Percentiles rank a stretch among this genome's conserved stretches.
Conservation (phyloP, 2,329 filamentous ascomycete genomes). For the Stagonosporopsis rhizophila region DNA sequence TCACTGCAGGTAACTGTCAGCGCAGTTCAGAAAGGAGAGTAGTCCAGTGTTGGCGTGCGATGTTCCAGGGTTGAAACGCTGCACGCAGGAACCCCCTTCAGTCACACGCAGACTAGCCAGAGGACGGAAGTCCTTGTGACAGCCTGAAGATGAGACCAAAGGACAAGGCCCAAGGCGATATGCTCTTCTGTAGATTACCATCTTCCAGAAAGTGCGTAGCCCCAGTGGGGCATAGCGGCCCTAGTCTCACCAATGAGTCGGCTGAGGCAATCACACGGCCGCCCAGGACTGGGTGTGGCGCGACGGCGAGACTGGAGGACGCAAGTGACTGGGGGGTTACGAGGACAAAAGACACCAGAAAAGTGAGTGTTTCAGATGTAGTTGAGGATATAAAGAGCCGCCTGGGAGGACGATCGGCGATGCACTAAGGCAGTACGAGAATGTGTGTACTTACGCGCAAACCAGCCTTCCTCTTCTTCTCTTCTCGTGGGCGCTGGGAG, state of each 20-base stretch:
- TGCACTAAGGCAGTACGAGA: conserved; percentile 35
- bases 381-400: conserved; percentile 15
- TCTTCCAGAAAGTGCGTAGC: conserved; percentile 20
- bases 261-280: conserved; percentile 40
- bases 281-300: conserved; percentile 20
- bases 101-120: conserved; percentile 43
- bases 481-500: conserved; percentile 82
- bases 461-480: conserved; percentile 95
- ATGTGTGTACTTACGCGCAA: conserved; percentile 79
- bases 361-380: conserved; percentile 18
- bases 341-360: conserved; percentile 21
- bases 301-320: conserved; percentile 12
- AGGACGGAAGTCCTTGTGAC: conserved; percentile 40
- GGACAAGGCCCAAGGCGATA: conserved; percentile 17
- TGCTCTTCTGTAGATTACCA: conserved; percentile 33
- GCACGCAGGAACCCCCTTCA: conserved; percentile 54
- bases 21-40: conserved; percentile 32
- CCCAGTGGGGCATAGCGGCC: conserved; percentile 33
- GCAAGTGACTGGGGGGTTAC: conserved; percentile 20
- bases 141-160: conserved; percentile 14
- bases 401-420: conserved; percentile 9
- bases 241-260: conserved; percentile 33
- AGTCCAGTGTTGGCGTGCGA: conserved; percentile 44
- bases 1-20: conserved; percentile 68
- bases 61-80: conserved; percentile 44